Conservation (phyloP, 2,329 filamentous ascomycete species). For the Juglanconis oblonga region DNA sequence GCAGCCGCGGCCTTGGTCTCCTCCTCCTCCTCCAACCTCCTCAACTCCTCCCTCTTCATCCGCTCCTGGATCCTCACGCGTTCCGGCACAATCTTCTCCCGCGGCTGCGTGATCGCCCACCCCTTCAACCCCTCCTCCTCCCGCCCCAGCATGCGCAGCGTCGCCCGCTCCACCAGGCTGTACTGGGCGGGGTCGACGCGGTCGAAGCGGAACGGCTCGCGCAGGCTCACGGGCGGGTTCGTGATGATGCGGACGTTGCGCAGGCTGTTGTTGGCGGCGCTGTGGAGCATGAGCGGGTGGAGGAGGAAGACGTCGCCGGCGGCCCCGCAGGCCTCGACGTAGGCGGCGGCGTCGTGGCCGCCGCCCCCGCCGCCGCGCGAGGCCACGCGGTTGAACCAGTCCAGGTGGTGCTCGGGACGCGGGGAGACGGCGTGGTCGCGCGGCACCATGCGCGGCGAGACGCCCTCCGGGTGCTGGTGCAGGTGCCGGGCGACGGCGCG, state of each 20-base stretch:
- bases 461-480: constrained; percentile 61
- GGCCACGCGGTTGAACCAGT: constrained; percentile 42
- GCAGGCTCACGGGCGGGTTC: constrained; percentile 52
- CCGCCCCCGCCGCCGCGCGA: constrained; percentile 32
- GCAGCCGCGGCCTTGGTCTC: background rate
- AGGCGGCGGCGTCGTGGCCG: too few relatives aligned
- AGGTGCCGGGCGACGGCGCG: constrained; percentile 55
- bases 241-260: constrained; percentile 47
- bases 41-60: constrained; percentile 49
- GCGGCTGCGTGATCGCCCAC: constrained; percentile 49
- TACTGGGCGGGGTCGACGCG: constrained; percentile 41
- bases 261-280: constrained; percentile 45
- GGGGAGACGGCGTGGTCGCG: constrained; percentile 46
- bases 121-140: constrained; percentile 41
- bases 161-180: constrained; percentile 55
- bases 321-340: constrained; percentile 53
- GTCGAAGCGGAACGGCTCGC: constrained; percentile 51
- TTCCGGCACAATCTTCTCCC: constrained; percentile 50
- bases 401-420: constrained; percentile 36
- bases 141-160: constrained; percentile 46
- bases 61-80: constrained; percentile 44
- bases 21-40: constrained; percentile 36
- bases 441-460: constrained; percentile 63
- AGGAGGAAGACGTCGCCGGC: constrained; percentile 57
- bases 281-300: constrained; percentile 61